A percentile compares a stretch with the other conserved stretches of the same genome.
These are phyloP conservation scores for Elymus sibiricus DNA, from an alignment of 176 grass and related monocot genomes.

Conservation along the genomic window DNA sequence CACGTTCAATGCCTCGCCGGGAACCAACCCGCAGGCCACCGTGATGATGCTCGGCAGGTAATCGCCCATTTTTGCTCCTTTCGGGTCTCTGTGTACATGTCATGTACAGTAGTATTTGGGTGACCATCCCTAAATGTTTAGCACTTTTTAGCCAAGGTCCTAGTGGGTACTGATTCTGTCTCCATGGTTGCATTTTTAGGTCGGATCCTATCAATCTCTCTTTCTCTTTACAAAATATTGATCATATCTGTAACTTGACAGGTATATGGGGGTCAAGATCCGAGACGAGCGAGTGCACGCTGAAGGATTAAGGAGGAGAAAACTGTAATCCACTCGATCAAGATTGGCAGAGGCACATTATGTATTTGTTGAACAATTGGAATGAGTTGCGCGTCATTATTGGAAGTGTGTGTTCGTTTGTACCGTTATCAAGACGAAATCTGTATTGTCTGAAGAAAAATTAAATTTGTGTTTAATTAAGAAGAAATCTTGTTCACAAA, in stretches of 20 bases:
- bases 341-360: background rate
- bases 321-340: background rate
- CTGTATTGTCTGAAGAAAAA: background rate
- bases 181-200: constrained; percentile 18
- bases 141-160: constrained; percentile 34
- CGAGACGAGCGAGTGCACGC: constrained; percentile 46
- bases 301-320: background rate
- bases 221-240: background rate
- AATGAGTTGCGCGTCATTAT: constrained; percentile 7
- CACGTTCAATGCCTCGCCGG: constrained; percentile 59
- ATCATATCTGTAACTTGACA: constrained; percentile 39
- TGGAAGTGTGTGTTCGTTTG: background rate
- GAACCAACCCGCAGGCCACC: constrained; percentile 85
- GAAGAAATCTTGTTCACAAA: background rate
- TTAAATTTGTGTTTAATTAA: background rate
- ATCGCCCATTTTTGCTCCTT: background rate
- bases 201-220: constrained; percentile 17
- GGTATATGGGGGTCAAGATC: constrained; percentile 80
- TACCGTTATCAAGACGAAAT: background rate
- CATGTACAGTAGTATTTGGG: background rate
- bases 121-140: background rate
- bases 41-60: constrained; percentile 94
- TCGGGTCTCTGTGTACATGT: background rate
- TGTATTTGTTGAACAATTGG: background rate
- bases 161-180: constrained; percentile 35